Evolutionary conservation across 2,329 filamentous ascomycete genomes (phyloP).

Genomic region (Colletotrichum acutatum): DNA sequence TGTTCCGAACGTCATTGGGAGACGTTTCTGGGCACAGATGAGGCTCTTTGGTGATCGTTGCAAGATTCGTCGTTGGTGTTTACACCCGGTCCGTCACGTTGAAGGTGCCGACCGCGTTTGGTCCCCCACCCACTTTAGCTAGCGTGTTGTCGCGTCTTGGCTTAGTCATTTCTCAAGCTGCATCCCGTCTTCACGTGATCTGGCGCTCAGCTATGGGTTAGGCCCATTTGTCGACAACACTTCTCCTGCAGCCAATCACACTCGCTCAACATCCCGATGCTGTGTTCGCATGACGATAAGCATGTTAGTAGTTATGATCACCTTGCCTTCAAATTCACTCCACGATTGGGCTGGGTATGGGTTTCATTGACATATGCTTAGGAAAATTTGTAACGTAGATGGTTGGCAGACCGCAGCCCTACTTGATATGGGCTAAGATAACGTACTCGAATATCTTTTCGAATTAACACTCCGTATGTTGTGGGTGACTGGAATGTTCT

Average conservation of each 20-base stretch:
- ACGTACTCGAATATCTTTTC: too few species aligned
- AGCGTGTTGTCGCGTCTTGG: constrained; percentile 19
- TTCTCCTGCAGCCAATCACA: neutral
- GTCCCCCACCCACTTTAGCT: constrained; percentile 33
- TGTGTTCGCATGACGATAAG: neutral
- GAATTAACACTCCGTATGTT: too few species aligned
- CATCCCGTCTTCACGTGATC: constrained; percentile 34
- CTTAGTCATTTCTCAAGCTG: constrained; percentile 10
- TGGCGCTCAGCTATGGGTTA: constrained; percentile 8
- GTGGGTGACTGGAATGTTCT: neutral
- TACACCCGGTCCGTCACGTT: constrained; percentile 2
- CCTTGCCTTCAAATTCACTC: neutral
- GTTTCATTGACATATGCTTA: neutral
- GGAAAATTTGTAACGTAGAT: neutral
- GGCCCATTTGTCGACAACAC: neutral
- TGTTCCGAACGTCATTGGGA: constrained; percentile 25
- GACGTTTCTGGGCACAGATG: neutral
- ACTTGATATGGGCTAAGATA: too few species aligned
- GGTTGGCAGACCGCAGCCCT: neutral
- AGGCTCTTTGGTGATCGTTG: constrained; percentile 22
- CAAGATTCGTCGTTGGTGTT: constrained; percentile 22
- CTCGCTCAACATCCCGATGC: neutral
- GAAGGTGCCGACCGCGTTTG: constrained; percentile 22
- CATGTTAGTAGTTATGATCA: neutral
- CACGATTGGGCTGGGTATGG: neutral